Evolutionary conservation across 1,139 yeast species (phyloP).

Genomic region (Nakaseomyces sp.): DNA sequence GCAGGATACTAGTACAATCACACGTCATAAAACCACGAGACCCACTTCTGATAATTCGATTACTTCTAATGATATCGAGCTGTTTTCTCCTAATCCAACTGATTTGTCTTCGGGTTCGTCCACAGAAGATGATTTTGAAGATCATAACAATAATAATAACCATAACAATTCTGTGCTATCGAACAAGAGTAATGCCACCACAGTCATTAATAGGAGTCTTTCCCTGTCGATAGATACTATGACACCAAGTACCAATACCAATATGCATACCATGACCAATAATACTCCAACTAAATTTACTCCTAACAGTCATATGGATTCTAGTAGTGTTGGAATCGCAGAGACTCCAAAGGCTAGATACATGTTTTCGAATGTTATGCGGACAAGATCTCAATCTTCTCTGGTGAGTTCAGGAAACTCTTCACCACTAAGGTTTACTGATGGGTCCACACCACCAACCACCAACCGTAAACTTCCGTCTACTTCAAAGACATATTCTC

Average conservation of each 20-base stretch:
- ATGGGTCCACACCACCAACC: neutral
- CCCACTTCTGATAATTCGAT: slow-evolving; percentile 24
- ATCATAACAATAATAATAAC: no score
- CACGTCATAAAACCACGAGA: slow-evolving; percentile 13
- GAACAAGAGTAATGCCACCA: neutral
- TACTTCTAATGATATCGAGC: slow-evolving; percentile 19
- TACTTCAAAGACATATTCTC: slow-evolving; percentile 7
- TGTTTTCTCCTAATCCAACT: slow-evolving; percentile 16
- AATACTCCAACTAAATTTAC: no score
- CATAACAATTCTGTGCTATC: neutral
- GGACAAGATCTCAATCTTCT: neutral
- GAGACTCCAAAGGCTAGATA: slow-evolving; percentile 4
- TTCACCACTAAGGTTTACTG: neutral
- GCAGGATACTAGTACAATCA: no score
- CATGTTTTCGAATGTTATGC: neutral
- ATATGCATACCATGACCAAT: no score
- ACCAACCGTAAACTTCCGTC: neutral
- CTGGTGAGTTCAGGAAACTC: neutral
- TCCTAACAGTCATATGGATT: neutral
- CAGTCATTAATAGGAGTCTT: neutral
- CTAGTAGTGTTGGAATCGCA: neutral
- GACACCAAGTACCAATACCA: no score
- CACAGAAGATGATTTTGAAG: neutral
- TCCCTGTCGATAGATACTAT: neutral
- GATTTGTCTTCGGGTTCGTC: slow-evolving; percentile 6